phyloP scores from a whole-genome alignment of 1,284 basidiomycete genomes.

The Leccinum pachyderme region DNA sequence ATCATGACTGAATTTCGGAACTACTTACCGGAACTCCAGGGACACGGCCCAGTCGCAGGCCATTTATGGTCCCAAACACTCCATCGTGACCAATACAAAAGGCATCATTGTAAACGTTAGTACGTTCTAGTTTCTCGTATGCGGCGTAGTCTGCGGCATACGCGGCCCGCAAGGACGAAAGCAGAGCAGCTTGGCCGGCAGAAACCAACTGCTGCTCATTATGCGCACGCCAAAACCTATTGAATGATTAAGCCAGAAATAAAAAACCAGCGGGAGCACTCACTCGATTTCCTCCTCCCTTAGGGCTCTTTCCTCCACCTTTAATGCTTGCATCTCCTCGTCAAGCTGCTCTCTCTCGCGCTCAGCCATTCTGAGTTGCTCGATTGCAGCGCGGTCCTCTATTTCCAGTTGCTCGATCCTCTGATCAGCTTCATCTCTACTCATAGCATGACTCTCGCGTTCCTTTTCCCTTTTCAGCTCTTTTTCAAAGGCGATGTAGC shows the following conservation, averaged over 20 bases:
- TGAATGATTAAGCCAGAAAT: constrained; percentile 5
- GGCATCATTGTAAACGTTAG: constrained; percentile 98
- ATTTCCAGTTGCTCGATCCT: constrained; percentile 71
- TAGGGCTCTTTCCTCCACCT: constrained; percentile 72
- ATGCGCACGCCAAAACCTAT: constrained; percentile 82
- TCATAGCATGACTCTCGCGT: constrained; percentile 58
- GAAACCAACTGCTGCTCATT: constrained; percentile 68
- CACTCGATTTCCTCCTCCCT: constrained; percentile 80
- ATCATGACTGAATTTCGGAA: constrained; percentile 3
- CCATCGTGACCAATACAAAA: constrained; percentile 97
- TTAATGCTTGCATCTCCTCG: constrained; percentile 68
- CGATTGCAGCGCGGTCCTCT: constrained; percentile 73
- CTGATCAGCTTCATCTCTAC: constrained; percentile 61
- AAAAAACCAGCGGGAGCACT: constrained; percentile 33
- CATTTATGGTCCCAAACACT: constrained; percentile 96
- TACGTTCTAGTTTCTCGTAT: constrained; percentile 83
- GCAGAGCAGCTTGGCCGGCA: constrained; percentile 65
- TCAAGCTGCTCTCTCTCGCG: constrained; percentile 73
- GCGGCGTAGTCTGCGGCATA: constrained; percentile 74
- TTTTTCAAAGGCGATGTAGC: constrained; percentile 89
- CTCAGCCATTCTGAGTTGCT: constrained; percentile 73
- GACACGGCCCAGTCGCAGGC: constrained; percentile 85
- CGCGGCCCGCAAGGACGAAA: constrained; percentile 71
- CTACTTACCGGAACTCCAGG: constrained; percentile 66
- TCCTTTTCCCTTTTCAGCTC: constrained; percentile 76